Conservation (phyloP, 2,329 filamentous ascomycete genomes). For the Apiospora rasikravindrae region DNA sequence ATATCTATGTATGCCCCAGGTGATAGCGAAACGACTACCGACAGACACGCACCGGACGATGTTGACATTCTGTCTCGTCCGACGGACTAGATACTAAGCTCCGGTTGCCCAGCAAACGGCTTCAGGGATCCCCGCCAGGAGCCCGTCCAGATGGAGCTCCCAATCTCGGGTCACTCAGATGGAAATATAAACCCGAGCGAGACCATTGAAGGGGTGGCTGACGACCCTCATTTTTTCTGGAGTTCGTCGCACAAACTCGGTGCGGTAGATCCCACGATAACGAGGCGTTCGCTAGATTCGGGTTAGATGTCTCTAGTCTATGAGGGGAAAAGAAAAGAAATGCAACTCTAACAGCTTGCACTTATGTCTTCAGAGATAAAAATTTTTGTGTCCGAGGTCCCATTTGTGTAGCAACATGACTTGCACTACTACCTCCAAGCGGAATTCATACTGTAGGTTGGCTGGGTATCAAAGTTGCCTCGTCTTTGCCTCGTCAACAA, state of each 20-base stretch:
- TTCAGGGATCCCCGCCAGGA: not conserved
- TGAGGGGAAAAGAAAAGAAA: not conserved
- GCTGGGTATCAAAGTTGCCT: not conserved
- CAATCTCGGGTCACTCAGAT: constrained; percentile 13
- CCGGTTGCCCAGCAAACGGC: constrained; percentile 4
- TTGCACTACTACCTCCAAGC: not conserved
- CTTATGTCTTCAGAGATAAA: not conserved
- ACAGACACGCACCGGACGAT: not conserved
- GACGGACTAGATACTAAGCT: not conserved
- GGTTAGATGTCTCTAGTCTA: not conserved
- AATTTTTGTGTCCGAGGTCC: not conserved
- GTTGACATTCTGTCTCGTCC: not conserved
- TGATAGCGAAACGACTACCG: not conserved
- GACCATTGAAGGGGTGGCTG: constrained; percentile 2
- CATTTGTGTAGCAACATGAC: not conserved
- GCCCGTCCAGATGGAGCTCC: constrained; percentile 10
- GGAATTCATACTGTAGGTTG: not conserved
- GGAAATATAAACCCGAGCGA: not conserved
- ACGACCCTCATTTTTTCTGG: constrained; percentile 10
- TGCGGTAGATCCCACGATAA: constrained; percentile 3
- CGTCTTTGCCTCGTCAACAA: not conserved
- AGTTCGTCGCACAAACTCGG: not conserved
- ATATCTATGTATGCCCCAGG: not conserved
- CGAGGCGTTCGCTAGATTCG: constrained; percentile 7
- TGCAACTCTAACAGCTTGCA: not conserved